A percentile compares a stretch with the other conserved stretches of the same genome.
These are phyloP conservation scores for Hemerocallis citrina DNA, from an alignment of 106 monocot species.

Conservation along the genomic window DNA sequence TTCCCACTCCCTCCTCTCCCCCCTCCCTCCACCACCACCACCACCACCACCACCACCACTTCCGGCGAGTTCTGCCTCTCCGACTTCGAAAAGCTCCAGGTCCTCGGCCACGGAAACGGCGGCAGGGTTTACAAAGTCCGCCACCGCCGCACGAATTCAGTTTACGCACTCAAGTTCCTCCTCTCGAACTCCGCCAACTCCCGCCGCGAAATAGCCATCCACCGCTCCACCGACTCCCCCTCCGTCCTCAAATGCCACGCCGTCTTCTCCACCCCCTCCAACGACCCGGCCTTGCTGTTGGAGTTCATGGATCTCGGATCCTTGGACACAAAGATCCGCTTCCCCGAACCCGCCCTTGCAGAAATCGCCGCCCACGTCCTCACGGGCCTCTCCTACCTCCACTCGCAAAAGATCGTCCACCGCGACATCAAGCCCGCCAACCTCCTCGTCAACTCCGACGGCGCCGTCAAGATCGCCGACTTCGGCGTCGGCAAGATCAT, in stretches of 20 bases:
- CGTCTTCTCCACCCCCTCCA: slow-evolving; percentile 23
- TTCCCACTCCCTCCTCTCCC: slow-evolving; percentile 4
- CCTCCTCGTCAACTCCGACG: slow-evolving; percentile 30
- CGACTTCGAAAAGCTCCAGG: slow-evolving; percentile 63
- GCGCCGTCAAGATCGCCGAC: slow-evolving; percentile 76
- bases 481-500: slow-evolving; percentile 64
- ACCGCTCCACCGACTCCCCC: slow-evolving; percentile 46
- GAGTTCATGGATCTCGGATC: slow-evolving; percentile 43
- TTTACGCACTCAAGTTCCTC: slow-evolving; percentile 72
- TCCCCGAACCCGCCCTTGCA: slow-evolving; percentile 42
- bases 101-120: slow-evolving; percentile 83
- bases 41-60: not conserved
- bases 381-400: slow-evolving; percentile 48
- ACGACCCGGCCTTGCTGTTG: slow-evolving; percentile 40
- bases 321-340: slow-evolving; percentile 4
- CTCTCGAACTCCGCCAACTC: slow-evolving; percentile 13
- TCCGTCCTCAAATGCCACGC: slow-evolving; percentile 37
- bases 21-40: not conserved
- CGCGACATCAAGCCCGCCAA: slow-evolving; percentile 53
- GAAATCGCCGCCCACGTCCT: slow-evolving; percentile 44
- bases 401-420: slow-evolving; percentile 47
- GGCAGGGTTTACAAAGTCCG: slow-evolving; percentile 87
- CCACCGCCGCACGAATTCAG: slow-evolving; percentile 33
- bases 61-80: slow-evolving; percentile 31
- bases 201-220: slow-evolving; percentile 45